Conservation (phyloP, 495 filamentous ascomycete species). For the Letharia lupina region DNA sequence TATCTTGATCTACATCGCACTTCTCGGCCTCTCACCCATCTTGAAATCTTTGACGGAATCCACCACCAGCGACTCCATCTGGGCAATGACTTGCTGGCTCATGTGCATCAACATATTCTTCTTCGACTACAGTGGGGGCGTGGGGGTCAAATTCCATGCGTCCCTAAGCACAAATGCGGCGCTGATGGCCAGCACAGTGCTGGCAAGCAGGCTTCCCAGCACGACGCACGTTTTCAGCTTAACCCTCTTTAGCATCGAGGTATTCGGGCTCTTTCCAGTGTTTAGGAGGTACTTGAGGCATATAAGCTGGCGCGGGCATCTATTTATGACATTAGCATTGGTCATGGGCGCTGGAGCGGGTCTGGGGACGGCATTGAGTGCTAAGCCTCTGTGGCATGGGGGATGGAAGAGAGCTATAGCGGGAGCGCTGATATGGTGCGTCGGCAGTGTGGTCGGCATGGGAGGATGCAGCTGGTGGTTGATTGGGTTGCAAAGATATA, state of each 20-base stretch:
- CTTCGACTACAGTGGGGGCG: slow-evolving; percentile 80
- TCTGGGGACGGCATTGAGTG: slow-evolving; percentile 59
- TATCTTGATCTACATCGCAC: slow-evolving; percentile 80
- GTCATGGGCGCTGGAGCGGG: slow-evolving; percentile 71
- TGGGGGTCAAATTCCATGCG: slow-evolving; percentile 63
- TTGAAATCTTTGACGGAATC: slow-evolving; percentile 88
- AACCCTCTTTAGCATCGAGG: slow-evolving; percentile 91
- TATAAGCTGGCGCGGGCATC: slow-evolving; percentile 74
- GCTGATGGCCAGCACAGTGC: slow-evolving; percentile 85
- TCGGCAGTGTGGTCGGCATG: slow-evolving; percentile 67
- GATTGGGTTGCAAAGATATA: slow-evolving; percentile 94
- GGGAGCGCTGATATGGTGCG: slow-evolving; percentile 61
- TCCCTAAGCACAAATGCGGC: slow-evolving; percentile 91
- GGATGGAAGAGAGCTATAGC: slow-evolving; percentile 67
- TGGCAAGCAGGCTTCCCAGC: slow-evolving; percentile 76
- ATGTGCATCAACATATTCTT: slow-evolving; percentile 94
- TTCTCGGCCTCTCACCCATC: slow-evolving; percentile 87
- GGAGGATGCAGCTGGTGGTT: slow-evolving; percentile 97
- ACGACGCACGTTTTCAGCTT: slow-evolving; percentile 94
- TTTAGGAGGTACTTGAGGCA: slow-evolving; percentile 82
- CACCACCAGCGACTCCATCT: slow-evolving; percentile 84
- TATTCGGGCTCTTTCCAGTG: slow-evolving; percentile 93
- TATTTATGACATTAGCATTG: slow-evolving; percentile 66
- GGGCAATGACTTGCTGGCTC: slow-evolving; percentile 90
- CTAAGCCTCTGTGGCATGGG: slow-evolving; percentile 40